Percentiles rank a stretch among this genome's conserved stretches.
Evolutionary conservation across 306 rosid species (phyloP).

Genomic region (Rosa rugosa): DNA sequence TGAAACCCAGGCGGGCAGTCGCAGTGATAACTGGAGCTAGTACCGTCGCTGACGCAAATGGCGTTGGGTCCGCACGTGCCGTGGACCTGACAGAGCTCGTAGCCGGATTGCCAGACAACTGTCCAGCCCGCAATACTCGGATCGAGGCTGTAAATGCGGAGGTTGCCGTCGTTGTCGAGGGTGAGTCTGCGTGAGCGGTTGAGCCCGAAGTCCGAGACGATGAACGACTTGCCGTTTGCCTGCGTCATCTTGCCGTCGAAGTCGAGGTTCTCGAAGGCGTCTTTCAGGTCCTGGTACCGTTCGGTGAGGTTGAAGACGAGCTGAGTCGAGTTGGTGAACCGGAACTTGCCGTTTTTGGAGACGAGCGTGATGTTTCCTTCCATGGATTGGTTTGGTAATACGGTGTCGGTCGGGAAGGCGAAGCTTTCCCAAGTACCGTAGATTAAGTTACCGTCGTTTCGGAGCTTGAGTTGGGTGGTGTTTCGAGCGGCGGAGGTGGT

Average conservation of each 20-base stretch:
- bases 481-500: slow-evolving; percentile 16
- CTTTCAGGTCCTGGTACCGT: slow-evolving; percentile 22
- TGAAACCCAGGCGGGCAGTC: slow-evolving; percentile 69
- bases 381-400: slow-evolving; percentile 55
- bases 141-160: slow-evolving; percentile 58
- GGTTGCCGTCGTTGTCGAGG: slow-evolving; percentile 70
- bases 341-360: slow-evolving; percentile 46
- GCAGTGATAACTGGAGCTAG: slow-evolving; percentile 35
- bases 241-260: slow-evolving; percentile 36
- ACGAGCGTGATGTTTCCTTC: not conserved
- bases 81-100: slow-evolving; percentile 47
- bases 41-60: slow-evolving; percentile 47
- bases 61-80: slow-evolving; percentile 65
- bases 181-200: slow-evolving; percentile 40
- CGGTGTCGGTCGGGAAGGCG: slow-evolving; percentile 50
- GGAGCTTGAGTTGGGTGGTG: slow-evolving; percentile 39
- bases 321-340: slow-evolving; percentile 14
- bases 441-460: slow-evolving; percentile 37
- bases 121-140: slow-evolving; percentile 38
- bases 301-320: slow-evolving; percentile 32
- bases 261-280: slow-evolving; percentile 26
- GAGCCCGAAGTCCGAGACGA: slow-evolving; percentile 52
- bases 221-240: slow-evolving; percentile 15
- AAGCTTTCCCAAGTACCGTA: slow-evolving; percentile 62
- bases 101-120: slow-evolving; percentile 53